Percentiles rank a stretch among this genome's conserved stretches.
phyloP scores from a whole-genome alignment of 2,329 filamentous ascomycete species.

The Botryotinia calthae region DNA sequence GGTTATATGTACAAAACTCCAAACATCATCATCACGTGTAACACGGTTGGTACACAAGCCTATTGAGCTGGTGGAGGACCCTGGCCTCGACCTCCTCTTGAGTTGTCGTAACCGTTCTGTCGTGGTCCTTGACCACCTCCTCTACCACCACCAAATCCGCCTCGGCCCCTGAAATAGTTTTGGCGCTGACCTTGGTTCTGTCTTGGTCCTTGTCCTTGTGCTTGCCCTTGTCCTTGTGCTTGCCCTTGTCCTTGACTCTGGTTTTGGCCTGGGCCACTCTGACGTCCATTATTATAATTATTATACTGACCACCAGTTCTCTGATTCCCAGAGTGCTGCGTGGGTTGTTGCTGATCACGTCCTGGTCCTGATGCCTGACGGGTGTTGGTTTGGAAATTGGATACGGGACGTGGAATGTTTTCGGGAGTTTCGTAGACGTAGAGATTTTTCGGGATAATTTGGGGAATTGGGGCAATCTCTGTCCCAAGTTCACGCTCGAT shows the following conservation, averaged over 20 bases:
- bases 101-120: slow-evolving; percentile 35
- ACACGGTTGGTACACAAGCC: slow-evolving; percentile 17
- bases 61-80: slow-evolving; percentile 35
- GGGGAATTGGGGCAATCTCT: slow-evolving; percentile 95
- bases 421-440: slow-evolving; percentile 98
- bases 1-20: slow-evolving; percentile 39
- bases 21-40: slow-evolving; percentile 25
- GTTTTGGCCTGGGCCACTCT: slow-evolving; percentile 30
- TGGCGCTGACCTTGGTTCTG: slow-evolving; percentile 24
- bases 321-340: slow-evolving; percentile 31
- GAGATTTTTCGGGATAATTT: slow-evolving; percentile 92
- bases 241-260: slow-evolving; percentile 35
- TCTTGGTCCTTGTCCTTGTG: slow-evolving; percentile 32
- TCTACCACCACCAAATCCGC: slow-evolving; percentile 31
- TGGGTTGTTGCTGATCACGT: slow-evolving; percentile 32
- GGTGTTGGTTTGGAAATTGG: slow-evolving; percentile 44
- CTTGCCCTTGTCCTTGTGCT: slow-evolving; percentile 34
- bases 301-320: slow-evolving; percentile 26
- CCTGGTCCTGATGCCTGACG: slow-evolving; percentile 32
- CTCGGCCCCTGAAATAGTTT: slow-evolving; percentile 17
- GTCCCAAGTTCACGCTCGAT: slow-evolving; percentile 97
- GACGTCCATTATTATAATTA: slow-evolving; percentile 33
- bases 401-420: slow-evolving; percentile 81
- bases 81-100: slow-evolving; percentile 38
- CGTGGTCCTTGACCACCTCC: slow-evolving; percentile 33